Base-by-base conservation (phyloP, 2,329 filamentous ascomycete species). In the Thermothelomyces thermophilus region DNA sequence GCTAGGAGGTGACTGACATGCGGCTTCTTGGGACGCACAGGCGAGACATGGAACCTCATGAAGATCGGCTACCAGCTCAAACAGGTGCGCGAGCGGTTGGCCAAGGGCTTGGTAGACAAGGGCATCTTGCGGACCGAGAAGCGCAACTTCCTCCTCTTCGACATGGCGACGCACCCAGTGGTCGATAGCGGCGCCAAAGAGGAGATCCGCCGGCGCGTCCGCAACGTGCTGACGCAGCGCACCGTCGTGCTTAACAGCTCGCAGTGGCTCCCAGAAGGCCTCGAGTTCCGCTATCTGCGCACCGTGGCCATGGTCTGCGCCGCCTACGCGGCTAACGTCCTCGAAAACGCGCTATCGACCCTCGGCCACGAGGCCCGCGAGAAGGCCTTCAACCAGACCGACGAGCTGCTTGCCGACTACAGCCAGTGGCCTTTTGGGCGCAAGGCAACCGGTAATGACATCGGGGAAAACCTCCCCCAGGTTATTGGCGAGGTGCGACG, bases 31-130 rank as follows among this genome's bases (percentile, higher is more conserved):
- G 7, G 16, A n/a, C 14, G 19, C 10, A 39, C 65, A 97, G 91
- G 93, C 67, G 93, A 98, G 72, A 98, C 93, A 48, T 98, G 93
- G 93, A 98, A 98, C 68, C 75, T 98, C 58, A 97, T 98, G 93
- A 98, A 98, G 77, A 98, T 98, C 63, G 93, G 93, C 67, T 98
- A 98, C 71, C 93, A 98, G 75, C 80, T 98, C 62, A 98, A 98
- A 75, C 93, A 98, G 77, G 93, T 98, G 52, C 90, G 93, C 66
- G 93, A 98, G 74, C 87, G 93, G 51, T 80, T 98, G 50, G 91
- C 90, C 64, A 98, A 98, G 72, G 93, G 93, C 30, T 82, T 98
- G 40, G 93, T 98, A 57, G 93, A 98, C 74, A 98, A 98, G 74
- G 93, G 93, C 64, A 95, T 98, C 66, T 81, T 98, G 51, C 88